Percentiles rank a stretch among this genome's conserved stretches.
phyloP scores from a whole-genome alignment of 768 basidiomycete species.

The Tylopilus subfusipes region DNA sequence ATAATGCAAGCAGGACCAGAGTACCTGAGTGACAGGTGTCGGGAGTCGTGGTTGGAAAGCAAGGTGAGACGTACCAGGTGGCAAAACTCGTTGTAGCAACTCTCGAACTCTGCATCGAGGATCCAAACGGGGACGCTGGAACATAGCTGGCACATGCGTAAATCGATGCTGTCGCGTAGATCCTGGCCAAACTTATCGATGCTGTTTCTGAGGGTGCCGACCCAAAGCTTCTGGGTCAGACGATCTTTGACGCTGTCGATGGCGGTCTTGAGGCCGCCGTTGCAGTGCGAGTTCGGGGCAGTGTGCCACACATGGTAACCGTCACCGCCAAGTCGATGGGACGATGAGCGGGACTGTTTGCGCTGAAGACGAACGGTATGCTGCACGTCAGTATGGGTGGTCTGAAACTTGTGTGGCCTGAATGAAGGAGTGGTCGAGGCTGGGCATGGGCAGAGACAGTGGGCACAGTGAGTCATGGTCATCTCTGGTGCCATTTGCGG shows the following conservation, averaged over 20 bases:
- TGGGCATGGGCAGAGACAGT: not conserved
- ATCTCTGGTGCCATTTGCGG: slow-evolving; percentile 8
- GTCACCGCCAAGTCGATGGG: slow-evolving; percentile 37
- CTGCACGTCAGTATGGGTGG: no score
- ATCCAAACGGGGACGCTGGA: slow-evolving; percentile 70
- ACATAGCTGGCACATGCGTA: slow-evolving; percentile 39
- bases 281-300: slow-evolving; percentile 61
- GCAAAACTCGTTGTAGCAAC: slow-evolving; percentile 83
- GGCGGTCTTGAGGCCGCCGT: no score
- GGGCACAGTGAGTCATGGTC: not conserved
- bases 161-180: slow-evolving; percentile 54
- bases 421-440: slow-evolving; percentile 23
- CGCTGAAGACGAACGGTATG: slow-evolving; percentile 39
- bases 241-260: slow-evolving; percentile 57
- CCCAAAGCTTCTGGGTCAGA: slow-evolving; percentile 52
- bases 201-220: slow-evolving; percentile 71
- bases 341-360: slow-evolving; percentile 51
- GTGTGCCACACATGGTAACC: slow-evolving; percentile 40
- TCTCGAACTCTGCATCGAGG: slow-evolving; percentile 67
- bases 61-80: slow-evolving; percentile 56
- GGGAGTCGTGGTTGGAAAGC: slow-evolving; percentile 16
- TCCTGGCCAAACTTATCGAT: slow-evolving; percentile 60
- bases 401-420: slow-evolving; percentile 44
- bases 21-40: slow-evolving; percentile 39
- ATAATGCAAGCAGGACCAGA: slow-evolving; percentile 87